phyloP scores from a whole-genome alignment of 2,329 filamentous ascomycete species.

The Mariannaea sp. region DNA sequence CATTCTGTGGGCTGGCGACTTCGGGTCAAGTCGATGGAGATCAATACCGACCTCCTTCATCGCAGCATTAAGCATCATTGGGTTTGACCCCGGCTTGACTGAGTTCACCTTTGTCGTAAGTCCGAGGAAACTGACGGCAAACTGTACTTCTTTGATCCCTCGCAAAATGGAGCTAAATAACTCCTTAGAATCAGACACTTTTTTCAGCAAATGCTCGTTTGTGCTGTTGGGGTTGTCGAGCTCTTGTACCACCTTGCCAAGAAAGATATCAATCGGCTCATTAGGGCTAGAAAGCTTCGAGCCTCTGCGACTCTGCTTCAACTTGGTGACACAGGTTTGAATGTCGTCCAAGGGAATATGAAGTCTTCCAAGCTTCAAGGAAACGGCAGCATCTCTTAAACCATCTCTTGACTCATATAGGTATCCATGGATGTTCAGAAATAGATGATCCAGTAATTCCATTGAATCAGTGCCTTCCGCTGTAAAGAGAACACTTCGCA shows the following conservation, averaged over 20 bases:
- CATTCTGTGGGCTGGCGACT: constrained; percentile 95
- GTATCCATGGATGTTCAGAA: constrained; percentile 89
- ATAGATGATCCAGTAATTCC: constrained; percentile 85
- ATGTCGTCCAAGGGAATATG: constrained; percentile 92
- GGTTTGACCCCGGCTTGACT: constrained; percentile 68
- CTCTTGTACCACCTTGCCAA: constrained; percentile 77
- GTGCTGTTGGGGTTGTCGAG: constrained; percentile 69
- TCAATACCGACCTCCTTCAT: constrained; percentile 98
- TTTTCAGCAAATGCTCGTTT: constrained; percentile 73
- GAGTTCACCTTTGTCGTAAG: constrained; percentile 79
- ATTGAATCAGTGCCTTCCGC: constrained; percentile 82
- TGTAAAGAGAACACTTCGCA: constrained; percentile 87
- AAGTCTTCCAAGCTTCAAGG: constrained; percentile 86
- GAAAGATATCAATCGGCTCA: constrained; percentile 64
- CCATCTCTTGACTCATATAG: constrained; percentile 85
- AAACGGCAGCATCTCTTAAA: constrained; percentile 85
- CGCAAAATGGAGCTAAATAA: constrained; percentile 88
- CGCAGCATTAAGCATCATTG: constrained; percentile 81
- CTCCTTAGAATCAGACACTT: constrained; percentile 89
- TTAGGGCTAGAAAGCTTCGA: constrained; percentile 42
- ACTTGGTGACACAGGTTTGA: constrained; percentile 62
- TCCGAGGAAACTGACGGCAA: constrained; percentile 89
- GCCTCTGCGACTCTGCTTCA: constrained; percentile 52
- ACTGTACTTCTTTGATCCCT: constrained; percentile 95
- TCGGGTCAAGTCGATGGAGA: constrained; percentile 86